These are phyloP conservation scores for Aureobasidium lini DNA, from an alignment of 2,329 filamentous ascomycete species.

Conservation along the genomic window DNA sequence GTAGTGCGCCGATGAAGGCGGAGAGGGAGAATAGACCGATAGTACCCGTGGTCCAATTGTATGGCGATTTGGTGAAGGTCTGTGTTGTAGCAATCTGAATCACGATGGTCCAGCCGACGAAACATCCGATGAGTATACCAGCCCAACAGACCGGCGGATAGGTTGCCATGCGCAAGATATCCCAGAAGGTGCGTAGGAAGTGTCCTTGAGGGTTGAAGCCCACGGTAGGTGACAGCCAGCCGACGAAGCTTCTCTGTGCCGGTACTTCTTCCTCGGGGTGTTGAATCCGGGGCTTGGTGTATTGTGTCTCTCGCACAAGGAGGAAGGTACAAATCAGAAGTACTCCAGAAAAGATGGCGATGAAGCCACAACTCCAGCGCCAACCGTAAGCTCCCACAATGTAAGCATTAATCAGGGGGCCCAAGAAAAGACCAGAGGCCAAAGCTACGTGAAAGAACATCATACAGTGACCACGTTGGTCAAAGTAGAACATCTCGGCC, in stretches of 20 bases:
- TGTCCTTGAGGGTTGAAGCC: conserved; percentile 16
- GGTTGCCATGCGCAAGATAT: conserved; percentile 20
- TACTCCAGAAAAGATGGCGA: conserved; percentile 22
- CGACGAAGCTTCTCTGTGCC: conserved; percentile 14
- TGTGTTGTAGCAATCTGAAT: conserved; percentile 22
- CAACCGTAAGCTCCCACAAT: conserved; percentile 23
- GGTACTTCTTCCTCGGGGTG: conserved; percentile 1
- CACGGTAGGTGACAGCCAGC: conserved; percentile 18
- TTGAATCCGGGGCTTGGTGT: conserved; percentile 11
- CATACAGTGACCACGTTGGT: conserved; percentile 30
- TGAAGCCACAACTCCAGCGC: conserved; percentile 23
- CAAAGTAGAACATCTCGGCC: conserved; percentile 29
- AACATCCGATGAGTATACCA: conserved; percentile 19
- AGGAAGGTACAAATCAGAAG: conserved; percentile 22
- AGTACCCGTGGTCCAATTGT: conserved; percentile 18
- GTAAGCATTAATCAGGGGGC: conserved; percentile 29
- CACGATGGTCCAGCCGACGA: conserved; percentile 24
- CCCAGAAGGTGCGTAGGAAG: conserved; percentile 18
- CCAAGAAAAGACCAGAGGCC: conserved; percentile 31
- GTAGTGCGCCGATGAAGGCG: conserved; percentile 20
- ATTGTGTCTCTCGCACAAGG: conserved; percentile 23
- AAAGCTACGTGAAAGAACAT: conserved; percentile 34
- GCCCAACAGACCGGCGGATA: conserved; percentile 22
- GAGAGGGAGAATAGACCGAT: conserved; percentile 22
- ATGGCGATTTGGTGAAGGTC: conserved; percentile 18